A percentile compares a stretch with the other conserved stretches of the same genome.
Evolutionary conservation across 441 rosid species (phyloP).

Genomic region (Adansonia grandidieri): DNA sequence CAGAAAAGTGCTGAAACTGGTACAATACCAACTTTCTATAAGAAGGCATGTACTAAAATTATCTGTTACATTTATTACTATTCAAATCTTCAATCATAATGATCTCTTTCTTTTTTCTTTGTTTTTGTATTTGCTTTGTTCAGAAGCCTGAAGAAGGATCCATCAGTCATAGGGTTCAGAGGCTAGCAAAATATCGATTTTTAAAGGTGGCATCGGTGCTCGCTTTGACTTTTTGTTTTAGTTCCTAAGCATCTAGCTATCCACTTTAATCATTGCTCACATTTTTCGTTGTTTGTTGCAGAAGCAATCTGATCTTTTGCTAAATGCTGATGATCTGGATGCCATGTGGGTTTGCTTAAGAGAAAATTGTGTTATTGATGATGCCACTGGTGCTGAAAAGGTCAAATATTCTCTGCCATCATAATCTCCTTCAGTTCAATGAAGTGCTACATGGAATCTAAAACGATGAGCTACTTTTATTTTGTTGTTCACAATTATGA

Average conservation of each 20-base stretch:
- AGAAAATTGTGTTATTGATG: constrained; percentile 97
- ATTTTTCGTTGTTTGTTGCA: constrained; percentile 45
- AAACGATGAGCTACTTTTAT: background rate
- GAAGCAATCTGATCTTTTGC: constrained; percentile 96
- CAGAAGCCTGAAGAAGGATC: constrained; percentile 99
- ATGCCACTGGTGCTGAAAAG: constrained; percentile 98
- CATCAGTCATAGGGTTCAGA: constrained; percentile 89
- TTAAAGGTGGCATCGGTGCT: constrained; percentile 55
- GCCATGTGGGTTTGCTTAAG: constrained; percentile 98
- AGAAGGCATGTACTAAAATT: constrained; percentile 66
- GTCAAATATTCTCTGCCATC: constrained; percentile 1
- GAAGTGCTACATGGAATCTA: background rate
- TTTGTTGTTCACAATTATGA: background rate
- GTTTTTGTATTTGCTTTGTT: constrained; percentile 31
- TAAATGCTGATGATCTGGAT: constrained; percentile 96
- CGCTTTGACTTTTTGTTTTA: background rate
- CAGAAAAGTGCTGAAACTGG: constrained; percentile 89
- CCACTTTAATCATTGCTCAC: constrained; percentile 5
- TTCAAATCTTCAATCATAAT: background rate
- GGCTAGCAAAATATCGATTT: constrained; percentile 89
- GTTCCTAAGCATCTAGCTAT: constrained; percentile 23
- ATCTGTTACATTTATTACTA: background rate
- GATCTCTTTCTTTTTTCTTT: background rate
- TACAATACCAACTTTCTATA: constrained; percentile 86
- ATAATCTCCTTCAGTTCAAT: background rate